phyloP scores from a whole-genome alignment of 208 protist genomes.

The Histomonas meleagridis region DNA sequence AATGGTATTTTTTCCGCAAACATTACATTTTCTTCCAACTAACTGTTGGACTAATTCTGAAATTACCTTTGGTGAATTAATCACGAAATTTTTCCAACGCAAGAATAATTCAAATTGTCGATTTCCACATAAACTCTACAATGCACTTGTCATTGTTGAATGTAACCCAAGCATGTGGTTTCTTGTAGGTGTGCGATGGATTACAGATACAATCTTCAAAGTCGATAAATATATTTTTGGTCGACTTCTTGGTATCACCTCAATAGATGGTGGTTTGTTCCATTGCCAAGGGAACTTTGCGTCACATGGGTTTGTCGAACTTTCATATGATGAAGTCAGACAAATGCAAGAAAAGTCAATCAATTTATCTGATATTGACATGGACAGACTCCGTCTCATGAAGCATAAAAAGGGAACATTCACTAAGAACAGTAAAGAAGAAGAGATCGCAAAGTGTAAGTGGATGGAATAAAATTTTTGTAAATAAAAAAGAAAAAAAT shows the following conservation, averaged over 20 bases:
- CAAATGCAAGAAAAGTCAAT: background rate
- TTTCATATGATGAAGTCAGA: background rate
- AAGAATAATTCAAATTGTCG: constrained; percentile 19
- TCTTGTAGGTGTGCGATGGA: background rate
- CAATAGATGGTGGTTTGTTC: background rate
- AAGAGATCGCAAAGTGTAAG: background rate
- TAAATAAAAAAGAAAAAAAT: too few species aligned
- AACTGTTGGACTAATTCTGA: background rate
- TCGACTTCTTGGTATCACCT: background rate
- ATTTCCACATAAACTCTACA: constrained; percentile 25
- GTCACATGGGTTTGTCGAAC: background rate
- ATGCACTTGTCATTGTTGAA: background rate
- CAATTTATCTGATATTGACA: background rate
- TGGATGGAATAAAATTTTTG: background rate
- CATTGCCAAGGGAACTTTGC: background rate
- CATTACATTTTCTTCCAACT: background rate
- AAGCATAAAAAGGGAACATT: background rate
- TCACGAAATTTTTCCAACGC: background rate
- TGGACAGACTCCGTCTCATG: background rate
- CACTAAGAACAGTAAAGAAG: background rate
- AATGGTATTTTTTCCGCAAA: background rate
- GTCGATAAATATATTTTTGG: constrained; percentile 17
- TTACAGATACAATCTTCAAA: constrained; percentile 19
- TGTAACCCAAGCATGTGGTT: background rate
- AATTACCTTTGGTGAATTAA: background rate